These are phyloP conservation scores for Saksenaea vasiformis DNA, from an alignment of 371 early-diverging fungal genomes.

Conservation along the genomic window DNA sequence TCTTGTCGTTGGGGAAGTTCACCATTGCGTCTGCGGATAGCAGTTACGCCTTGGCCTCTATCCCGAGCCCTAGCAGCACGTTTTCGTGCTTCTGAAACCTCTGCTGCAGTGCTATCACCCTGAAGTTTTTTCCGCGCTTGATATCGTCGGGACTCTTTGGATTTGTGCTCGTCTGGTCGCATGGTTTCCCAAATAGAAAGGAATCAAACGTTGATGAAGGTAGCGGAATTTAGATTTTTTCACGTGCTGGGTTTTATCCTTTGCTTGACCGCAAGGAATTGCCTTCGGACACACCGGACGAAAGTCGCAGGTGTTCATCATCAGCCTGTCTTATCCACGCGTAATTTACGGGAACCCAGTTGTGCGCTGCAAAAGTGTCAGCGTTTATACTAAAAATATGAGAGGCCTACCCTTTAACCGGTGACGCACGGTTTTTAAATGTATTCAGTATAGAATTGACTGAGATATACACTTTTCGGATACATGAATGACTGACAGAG, in stretches of 20 bases:
- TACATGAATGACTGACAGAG: too few relatives aligned
- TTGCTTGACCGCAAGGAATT: too few relatives aligned
- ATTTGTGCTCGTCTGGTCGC: slow-evolving; percentile 54
- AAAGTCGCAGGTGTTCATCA: too few relatives aligned
- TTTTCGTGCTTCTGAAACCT: slow-evolving; percentile 36
- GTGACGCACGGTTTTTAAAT: too few relatives aligned
- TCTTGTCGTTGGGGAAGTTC: slow-evolving; percentile 17
- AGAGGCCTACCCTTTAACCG: too few relatives aligned
- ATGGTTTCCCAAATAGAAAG: slow-evolving; percentile 16
- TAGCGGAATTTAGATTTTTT: background rate
- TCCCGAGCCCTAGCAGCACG: slow-evolving; percentile 32
- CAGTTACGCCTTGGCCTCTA: slow-evolving; percentile 33
- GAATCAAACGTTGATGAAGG: background rate
- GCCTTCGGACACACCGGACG: too few relatives aligned
- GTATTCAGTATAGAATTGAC: too few relatives aligned
- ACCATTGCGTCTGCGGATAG: slow-evolving; percentile 47
- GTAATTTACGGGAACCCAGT: too few relatives aligned
- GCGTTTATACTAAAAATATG: too few relatives aligned
- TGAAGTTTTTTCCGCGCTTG: slow-evolving; percentile 40
- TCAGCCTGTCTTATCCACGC: too few relatives aligned
- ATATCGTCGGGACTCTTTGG: slow-evolving; percentile 46
- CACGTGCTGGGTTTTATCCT: background rate
- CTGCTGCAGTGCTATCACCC: slow-evolving; percentile 44
- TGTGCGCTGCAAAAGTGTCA: too few relatives aligned
- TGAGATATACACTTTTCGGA: too few relatives aligned